Conservation (phyloP, 225 moss, liverwort and hornwort species). For the Marchantia paleacea region DNA sequence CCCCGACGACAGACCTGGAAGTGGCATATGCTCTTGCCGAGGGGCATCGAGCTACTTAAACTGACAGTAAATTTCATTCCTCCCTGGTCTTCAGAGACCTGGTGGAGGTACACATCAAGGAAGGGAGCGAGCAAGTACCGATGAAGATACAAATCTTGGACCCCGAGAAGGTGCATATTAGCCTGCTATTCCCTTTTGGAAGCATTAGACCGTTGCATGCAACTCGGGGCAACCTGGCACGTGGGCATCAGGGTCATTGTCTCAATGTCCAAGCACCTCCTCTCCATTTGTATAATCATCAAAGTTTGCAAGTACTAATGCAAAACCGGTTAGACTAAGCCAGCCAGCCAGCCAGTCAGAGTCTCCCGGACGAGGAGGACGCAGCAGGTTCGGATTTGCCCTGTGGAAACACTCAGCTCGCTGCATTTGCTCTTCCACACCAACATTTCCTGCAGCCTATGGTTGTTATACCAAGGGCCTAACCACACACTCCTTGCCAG, state of each 20-base stretch:
- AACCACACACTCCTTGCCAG: neutral
- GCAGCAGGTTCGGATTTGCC: neutral
- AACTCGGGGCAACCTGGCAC: neutral
- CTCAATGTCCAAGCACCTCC: neutral
- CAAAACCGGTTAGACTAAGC: neutral
- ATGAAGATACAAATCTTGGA: neutral
- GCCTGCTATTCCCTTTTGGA: neutral
- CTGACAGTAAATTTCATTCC: neutral
- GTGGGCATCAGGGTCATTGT: neutral
- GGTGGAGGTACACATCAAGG: neutral
- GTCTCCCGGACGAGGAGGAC: too few relatives aligned
- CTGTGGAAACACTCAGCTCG: neutral
- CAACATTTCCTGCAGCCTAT: neutral
- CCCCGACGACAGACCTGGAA: neutral
- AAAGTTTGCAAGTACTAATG: neutral
- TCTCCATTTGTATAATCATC: neutral
- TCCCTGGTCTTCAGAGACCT: neutral
- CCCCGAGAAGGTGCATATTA: too few relatives aligned
- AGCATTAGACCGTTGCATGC: constrained; percentile 9
- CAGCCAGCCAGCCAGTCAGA: neutral
- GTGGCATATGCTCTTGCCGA: constrained; percentile 9
- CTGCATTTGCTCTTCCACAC: neutral
- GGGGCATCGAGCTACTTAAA: neutral
- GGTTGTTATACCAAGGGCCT: neutral
- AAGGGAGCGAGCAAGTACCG: neutral